These are phyloP conservation scores for Anthracocystis setariae DNA, from an alignment of 1,284 basidiomycete species.

Conservation along the genomic window DNA sequence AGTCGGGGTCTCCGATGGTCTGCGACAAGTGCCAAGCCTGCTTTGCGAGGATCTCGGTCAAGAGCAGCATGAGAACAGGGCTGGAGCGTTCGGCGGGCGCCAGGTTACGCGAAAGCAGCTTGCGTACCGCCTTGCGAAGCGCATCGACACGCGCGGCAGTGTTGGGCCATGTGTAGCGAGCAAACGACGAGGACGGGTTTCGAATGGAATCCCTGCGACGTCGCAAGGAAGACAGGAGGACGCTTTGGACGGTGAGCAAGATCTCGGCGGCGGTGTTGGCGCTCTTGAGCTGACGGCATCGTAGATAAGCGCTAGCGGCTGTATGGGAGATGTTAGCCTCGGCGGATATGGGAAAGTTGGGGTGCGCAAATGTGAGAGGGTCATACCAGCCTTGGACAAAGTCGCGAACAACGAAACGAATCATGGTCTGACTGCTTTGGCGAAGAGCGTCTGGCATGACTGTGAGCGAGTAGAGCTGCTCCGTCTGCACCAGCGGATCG, in stretches of 20 bases:
- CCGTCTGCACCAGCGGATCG: conserved; percentile 13
- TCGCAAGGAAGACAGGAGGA: conserved; percentile 52
- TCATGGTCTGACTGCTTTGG: conserved; percentile 41
- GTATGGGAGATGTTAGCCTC: conserved; percentile 54
- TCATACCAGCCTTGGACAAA: conserved; percentile 61
- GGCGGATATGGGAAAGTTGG: conserved; percentile 51
- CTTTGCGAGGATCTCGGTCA: conserved; percentile 57
- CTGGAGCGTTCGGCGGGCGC: conserved; percentile 41
- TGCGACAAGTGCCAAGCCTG: conserved; percentile 59
- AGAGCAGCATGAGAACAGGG: conserved; percentile 45
- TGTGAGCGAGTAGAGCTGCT: conserved; percentile 27
- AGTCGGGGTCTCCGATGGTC: conserved; percentile 58
- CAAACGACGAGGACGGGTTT: conserved; percentile 8
- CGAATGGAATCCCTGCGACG: conserved; percentile 25
- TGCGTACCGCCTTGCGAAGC: conserved; percentile 50
- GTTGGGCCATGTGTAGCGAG: conserved; percentile 42
- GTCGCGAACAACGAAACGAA: conserved; percentile 53
- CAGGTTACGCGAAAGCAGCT: conserved; percentile 52
- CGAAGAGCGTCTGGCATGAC: conserved; percentile 42
- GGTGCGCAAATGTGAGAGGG: conserved; percentile 53
- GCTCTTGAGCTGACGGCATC: conserved; percentile 32
- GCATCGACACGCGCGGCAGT: conserved; percentile 51
- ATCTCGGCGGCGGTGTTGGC: conserved; percentile 55
- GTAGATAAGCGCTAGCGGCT: conserved; percentile 47
- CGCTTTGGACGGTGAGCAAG: conserved; percentile 55